A percentile compares a stretch with the other conserved stretches of the same genome.
These are phyloP conservation scores for Phytophthora ohioensis DNA, from an alignment of 352 stramenopile species.

Conservation along the genomic window DNA sequence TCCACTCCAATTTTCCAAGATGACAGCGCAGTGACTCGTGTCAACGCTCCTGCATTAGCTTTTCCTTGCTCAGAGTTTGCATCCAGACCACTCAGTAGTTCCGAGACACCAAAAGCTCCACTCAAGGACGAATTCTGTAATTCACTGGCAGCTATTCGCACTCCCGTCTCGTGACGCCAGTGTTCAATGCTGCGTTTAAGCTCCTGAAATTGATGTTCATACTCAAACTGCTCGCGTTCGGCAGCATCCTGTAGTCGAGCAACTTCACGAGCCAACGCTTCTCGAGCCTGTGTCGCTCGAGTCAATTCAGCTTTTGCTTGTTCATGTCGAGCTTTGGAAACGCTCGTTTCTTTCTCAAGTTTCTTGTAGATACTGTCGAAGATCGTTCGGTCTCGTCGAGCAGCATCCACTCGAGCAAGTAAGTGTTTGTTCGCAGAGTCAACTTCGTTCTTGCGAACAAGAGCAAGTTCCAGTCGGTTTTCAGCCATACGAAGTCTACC, in stretches of 20 bases:
- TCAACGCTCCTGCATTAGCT: slow-evolving; percentile 46
- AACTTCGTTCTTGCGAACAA: slow-evolving; percentile 86
- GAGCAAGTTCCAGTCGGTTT: slow-evolving; percentile 77
- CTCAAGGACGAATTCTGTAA: slow-evolving; percentile 11
- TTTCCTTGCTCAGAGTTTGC: slow-evolving; percentile 30
- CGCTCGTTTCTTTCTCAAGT: slow-evolving; percentile 74
- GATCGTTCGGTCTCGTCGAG: slow-evolving; percentile 72
- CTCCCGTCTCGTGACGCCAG: slow-evolving; percentile 46
- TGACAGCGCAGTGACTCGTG: slow-evolving; percentile 64
- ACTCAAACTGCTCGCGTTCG: slow-evolving; percentile 62
- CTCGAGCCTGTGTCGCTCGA: slow-evolving; percentile 53
- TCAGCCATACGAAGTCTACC: slow-evolving; percentile 66
- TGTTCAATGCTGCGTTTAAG: slow-evolving; percentile 66
- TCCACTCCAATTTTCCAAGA: slow-evolving; percentile 84
- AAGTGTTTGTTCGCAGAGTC: slow-evolving; percentile 85
- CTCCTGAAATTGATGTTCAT: slow-evolving; percentile 73
- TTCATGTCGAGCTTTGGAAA: slow-evolving; percentile 60
- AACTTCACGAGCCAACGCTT: slow-evolving; percentile 58
- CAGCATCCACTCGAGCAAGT: slow-evolving; percentile 73
- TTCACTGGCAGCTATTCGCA: slow-evolving; percentile 22
- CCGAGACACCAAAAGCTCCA: slow-evolving; percentile 20
- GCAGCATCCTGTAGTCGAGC: slow-evolving; percentile 54
- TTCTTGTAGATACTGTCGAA: slow-evolving; percentile 91
- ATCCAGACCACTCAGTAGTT: slow-evolving; percentile 24
- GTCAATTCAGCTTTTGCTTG: slow-evolving; percentile 53